Evolutionary conservation across 495 filamentous ascomycete genomes (phyloP), one percentile per base, ranked within the genome.

Genomic region (Bryoglossum gracile): DNA sequence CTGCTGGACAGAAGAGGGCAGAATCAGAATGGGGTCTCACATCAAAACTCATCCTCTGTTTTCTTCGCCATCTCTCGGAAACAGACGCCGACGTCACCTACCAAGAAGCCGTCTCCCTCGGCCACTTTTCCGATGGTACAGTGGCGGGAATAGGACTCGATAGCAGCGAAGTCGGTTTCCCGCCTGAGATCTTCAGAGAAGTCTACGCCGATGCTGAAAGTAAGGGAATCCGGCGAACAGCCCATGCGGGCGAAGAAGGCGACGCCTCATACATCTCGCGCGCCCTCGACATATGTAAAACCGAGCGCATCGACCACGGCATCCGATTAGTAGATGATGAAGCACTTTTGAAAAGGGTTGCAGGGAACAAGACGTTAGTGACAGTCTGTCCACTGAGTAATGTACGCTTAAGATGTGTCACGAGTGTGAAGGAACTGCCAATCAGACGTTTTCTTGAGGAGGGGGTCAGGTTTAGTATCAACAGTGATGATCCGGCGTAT

Each of bases 401-500:
- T 67, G 78, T 87, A 5, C 68, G 71, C 50, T 56, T 90, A 49
- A 66, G 69, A 26, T 82, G 77, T 51, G 78, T 86, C 2, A 39
- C 63, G 18, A 65, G 65, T 17, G 66, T 89, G 10, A 61, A 62
- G 8, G 67, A 85, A 25, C 63, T 86, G 9, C 85, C 86, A 0
- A 71, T 89, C 26, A 67, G 82, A 19, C 67, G 54, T 38, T 84
- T 87, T 54, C 55, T 89, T 38, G 78, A 83, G 58, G 68, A 67
- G 2, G 82, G 81, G 0, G 78, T 86, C 24, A 73, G 66, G 58
- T 85, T 86, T 53, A 80, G 78, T 8, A 76, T 86, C 47, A 86
- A 86, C 53, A 83, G 81, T 58, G 83, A 91, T 59, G 85, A 89
- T 60, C 85, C 85, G 38, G 84, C 83, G 8, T 91, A 89, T 62